These are phyloP conservation scores for Paxillus ammoniavirescens DNA, from an alignment of 768 basidiomycete species.

Conservation along the genomic window DNA sequence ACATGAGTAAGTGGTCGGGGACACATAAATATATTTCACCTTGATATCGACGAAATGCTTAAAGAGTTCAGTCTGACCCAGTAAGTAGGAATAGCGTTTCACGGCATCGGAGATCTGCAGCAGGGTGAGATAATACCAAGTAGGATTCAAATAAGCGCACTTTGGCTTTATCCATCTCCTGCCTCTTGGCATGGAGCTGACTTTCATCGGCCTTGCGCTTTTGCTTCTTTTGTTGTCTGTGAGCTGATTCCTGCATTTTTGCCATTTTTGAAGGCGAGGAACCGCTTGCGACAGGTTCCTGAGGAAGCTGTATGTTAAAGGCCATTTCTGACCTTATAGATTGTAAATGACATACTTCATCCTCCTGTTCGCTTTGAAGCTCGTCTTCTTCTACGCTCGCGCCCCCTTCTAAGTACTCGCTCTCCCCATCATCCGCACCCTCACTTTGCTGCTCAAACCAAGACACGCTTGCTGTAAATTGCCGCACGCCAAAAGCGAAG, in stretches of 20 bases:
- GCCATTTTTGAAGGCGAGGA: conserved; percentile 32
- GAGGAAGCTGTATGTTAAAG: conserved; percentile 2
- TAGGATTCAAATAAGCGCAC: conserved; percentile 34
- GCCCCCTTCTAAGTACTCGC: conserved; percentile 61
- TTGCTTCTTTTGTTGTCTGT: conserved; percentile 45
- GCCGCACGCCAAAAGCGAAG: conserved; percentile 1
- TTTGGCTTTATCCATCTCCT: conserved; percentile 89
- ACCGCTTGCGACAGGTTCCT: conserved; percentile 21
- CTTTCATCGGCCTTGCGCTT: conserved; percentile 69
- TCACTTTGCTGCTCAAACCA: conserved; percentile 54
- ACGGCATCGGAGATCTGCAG: conserved; percentile 85
- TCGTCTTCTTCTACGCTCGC: conserved; percentile 62
- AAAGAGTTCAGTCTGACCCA: conserved; percentile 97
- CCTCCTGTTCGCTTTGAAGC: conserved; percentile 53
- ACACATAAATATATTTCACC: conserved; percentile 38
- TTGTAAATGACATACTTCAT: conserved; percentile 26
- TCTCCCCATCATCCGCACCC: conserved; percentile 66
- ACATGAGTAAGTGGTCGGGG: background rate
- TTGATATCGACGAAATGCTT: conserved; percentile 98
- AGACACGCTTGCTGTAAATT: conserved; percentile 6
- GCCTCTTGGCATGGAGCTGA: conserved; percentile 65
- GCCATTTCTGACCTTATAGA: background rate
- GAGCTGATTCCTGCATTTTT: conserved; percentile 38
- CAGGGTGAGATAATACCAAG: conserved; percentile 10
- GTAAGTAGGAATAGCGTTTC: conserved; percentile 95